phyloP scores from a whole-genome alignment of 495 filamentous ascomycete genomes.

The Penicillium bovifimosum region DNA sequence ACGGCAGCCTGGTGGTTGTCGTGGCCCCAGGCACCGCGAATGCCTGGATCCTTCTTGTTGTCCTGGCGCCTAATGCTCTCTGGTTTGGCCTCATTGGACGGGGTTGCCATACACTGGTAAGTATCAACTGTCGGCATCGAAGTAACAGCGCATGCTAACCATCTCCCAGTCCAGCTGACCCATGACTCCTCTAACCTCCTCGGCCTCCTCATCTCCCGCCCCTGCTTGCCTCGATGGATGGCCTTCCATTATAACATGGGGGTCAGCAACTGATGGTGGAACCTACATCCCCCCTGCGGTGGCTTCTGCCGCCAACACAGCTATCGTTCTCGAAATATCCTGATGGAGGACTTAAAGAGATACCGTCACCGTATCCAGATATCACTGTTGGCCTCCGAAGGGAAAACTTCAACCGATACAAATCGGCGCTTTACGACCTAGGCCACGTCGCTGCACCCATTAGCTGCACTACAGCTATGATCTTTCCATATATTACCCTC shows the following conservation, averaged over 20 bases:
- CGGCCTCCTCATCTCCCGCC: neutral
- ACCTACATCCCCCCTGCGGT: neutral
- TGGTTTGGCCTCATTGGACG: conserved; percentile 10
- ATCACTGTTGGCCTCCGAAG: too few relatives aligned
- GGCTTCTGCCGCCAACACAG: neutral
- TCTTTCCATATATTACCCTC: too few relatives aligned
- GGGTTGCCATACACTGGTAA: neutral
- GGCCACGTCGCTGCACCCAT: too few relatives aligned
- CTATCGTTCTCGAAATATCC: neutral
- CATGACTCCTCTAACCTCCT: neutral
- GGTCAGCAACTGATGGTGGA: neutral
- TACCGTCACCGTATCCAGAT: too few relatives aligned
- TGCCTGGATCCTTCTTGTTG: conserved; percentile 1
- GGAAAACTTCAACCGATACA: too few relatives aligned
- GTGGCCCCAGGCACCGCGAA: neutral
- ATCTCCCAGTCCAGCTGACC: neutral
- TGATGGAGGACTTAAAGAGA: too few relatives aligned
- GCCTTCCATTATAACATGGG: neutral
- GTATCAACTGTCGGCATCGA: neutral
- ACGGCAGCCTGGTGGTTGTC: conserved; percentile 1
- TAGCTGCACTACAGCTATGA: too few relatives aligned
- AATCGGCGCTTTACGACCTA: too few relatives aligned
- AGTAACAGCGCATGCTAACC: neutral
- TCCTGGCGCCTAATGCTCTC: neutral
- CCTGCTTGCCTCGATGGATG: neutral